A percentile compares a stretch with the other conserved stretches of the same genome.
Evolutionary conservation across 768 basidiomycete species (phyloP).

Genomic region (Tulasnella sp.): DNA sequence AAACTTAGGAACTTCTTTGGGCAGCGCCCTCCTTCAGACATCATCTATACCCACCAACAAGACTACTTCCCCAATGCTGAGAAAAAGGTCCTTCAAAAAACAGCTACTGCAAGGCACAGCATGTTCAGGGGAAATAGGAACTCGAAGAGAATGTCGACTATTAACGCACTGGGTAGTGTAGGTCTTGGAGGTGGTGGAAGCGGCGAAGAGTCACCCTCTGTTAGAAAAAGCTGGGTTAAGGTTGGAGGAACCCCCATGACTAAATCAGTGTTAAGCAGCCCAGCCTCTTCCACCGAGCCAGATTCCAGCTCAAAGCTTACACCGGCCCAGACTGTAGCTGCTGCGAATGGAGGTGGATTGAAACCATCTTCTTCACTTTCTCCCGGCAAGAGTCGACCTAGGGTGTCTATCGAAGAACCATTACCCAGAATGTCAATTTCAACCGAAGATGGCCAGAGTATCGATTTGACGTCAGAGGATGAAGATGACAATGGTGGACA

Average conservation of each 20-base stretch:
- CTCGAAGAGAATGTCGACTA: conserved; percentile 25
- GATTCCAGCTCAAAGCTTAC: conserved; percentile 7
- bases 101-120: conserved; percentile 57
- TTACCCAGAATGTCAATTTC: conserved; percentile 59
- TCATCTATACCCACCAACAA: conserved; percentile 85
- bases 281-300: neutral
- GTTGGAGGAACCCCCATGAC: conserved; percentile 13
- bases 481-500: conserved; percentile 33
- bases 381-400: conserved; percentile 20
- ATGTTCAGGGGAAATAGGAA: conserved; percentile 60
- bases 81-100: conserved; percentile 79
- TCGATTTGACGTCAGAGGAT: conserved; percentile 36
- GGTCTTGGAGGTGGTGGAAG: conserved; percentile 28
- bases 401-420: conserved; percentile 32
- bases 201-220: conserved; percentile 32
- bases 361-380: conserved; percentile 34
- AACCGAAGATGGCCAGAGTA: conserved; percentile 53
- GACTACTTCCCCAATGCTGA: conserved; percentile 94
- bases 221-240: conserved; percentile 42
- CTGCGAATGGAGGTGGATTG: conserved; percentile 1
- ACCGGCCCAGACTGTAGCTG: neutral
- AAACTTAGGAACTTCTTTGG: conserved; percentile 95
- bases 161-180: conserved; percentile 3
- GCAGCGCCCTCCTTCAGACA: conserved; percentile 91
- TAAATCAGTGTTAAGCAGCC: neutral